Evolutionary conservation across 805 yeast genomes (phyloP).

Genomic region (Metschnikowia rubicola): DNA sequence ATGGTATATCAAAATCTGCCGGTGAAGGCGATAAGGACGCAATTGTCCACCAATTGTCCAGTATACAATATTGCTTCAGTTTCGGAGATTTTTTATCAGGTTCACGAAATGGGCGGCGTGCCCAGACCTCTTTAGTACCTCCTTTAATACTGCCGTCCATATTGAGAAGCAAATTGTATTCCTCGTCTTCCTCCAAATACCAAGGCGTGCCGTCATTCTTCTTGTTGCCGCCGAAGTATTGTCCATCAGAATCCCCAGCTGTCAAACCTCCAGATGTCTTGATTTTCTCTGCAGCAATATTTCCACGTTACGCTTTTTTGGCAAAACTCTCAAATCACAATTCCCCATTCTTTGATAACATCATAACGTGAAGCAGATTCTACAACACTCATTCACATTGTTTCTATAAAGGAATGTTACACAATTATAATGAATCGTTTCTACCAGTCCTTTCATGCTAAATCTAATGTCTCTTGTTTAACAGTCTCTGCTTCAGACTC

Average conservation of each 20-base stretch:
- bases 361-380: too few relatives aligned
- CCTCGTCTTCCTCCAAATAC: conserved; percentile 69
- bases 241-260: conserved; percentile 33
- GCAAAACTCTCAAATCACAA: too few relatives aligned
- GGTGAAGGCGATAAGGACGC: too few relatives aligned
- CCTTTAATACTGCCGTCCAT: conserved; percentile 74
- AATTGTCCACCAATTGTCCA: neutral
- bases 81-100: neutral
- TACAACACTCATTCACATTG: too few relatives aligned
- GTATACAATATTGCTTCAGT: neutral
- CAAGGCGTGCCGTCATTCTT: conserved; percentile 53
- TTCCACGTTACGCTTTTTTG: conserved; percentile 40
- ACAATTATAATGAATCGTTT: too few relatives aligned
- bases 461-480: too few relatives aligned
- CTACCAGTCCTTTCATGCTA: too few relatives aligned
- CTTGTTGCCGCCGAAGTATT: conserved; percentile 34
- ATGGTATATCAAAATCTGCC: neutral
- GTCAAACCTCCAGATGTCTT: conserved; percentile 37
- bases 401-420: too few relatives aligned
- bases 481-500: too few relatives aligned
- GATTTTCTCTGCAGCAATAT: conserved; percentile 46
- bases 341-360: too few relatives aligned
- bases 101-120: neutral
- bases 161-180: conserved; percentile 54
- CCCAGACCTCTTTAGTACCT: conserved; percentile 66